Evolutionary conservation across 1,284 basidiomycete species (phyloP).

Genomic region (Apiotrichum domesticum): DNA sequence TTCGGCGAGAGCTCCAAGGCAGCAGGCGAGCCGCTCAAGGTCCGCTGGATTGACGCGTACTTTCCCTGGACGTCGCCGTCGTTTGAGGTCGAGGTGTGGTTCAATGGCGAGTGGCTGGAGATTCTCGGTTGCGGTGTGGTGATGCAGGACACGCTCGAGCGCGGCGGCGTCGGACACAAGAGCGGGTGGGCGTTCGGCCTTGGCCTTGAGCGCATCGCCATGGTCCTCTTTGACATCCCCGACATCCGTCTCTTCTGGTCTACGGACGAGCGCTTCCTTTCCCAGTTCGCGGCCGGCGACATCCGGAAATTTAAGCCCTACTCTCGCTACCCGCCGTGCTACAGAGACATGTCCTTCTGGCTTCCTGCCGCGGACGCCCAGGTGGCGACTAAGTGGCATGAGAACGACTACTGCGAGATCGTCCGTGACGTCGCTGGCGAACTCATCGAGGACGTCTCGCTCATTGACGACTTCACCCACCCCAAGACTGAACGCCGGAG

Average conservation of each 20-base stretch:
- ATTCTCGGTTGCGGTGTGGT: constrained; percentile 93
- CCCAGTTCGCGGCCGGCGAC: constrained; percentile 72
- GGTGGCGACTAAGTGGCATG: constrained; percentile 57
- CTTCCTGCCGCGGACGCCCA: constrained; percentile 46
- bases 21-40: constrained; percentile 60
- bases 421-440: constrained; percentile 89
- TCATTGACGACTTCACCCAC: constrained; percentile 86
- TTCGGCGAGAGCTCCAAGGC: constrained; percentile 60
- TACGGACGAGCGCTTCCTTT: constrained; percentile 74
- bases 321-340: constrained; percentile 81
- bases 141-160: constrained; percentile 77
- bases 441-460: constrained; percentile 80
- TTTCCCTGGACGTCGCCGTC: constrained; percentile 98
- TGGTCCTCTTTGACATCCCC: constrained; percentile 95
- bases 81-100: constrained; percentile 97
- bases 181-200: constrained; percentile 98
- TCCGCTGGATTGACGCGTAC: constrained; percentile 96
- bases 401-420: constrained; percentile 95
- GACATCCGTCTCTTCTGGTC: constrained; percentile 99
- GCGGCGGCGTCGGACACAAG: constrained; percentile 71
- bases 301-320: constrained; percentile 79
- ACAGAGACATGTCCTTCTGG: constrained; percentile 93
- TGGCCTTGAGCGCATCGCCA: constrained; percentile 93
- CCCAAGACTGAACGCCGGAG: constrained; percentile 78
- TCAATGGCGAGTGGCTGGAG: constrained; percentile 94